Evolutionary conservation across 2,329 filamentous ascomycete genomes (phyloP), one percentile per base, ranked within the genome.

Genomic region (Alternaria brassicicola): DNA sequence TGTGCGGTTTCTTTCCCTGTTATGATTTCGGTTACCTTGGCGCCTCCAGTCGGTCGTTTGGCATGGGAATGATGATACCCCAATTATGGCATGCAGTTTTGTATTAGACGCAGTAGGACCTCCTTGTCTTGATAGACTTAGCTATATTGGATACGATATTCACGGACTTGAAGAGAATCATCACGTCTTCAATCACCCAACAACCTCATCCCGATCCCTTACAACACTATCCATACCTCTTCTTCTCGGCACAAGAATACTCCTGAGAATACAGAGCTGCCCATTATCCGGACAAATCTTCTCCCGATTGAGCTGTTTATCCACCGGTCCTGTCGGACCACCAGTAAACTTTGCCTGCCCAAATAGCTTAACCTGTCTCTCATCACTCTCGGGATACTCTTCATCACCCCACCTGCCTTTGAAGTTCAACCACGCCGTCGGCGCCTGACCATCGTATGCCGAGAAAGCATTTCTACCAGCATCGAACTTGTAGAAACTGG

Each of bases 351-450:
- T 86, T 19, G 76, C 70, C 61, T 75, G 71, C 6, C 76, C 78
- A 52, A 82, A 77, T 7, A 79, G 42, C 56, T 76, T 75, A n/a
- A 80, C 70, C 72, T 87, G 81, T 21, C 85, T 75, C 52, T 76
- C 75, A 47, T 83, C 79, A 33, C 80, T 81, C n/a, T 78, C 75
- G 3, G 83, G 81, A 54, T 88, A 85, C 65, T 85, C 80, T 59
- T 85, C 72, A 65, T 90, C 87, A 2, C 88, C 88, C 88, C 87
- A 90, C 30, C 77, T 75, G 0, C 88, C 88, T 25, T 76, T 76
- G 68, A 83, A 90, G 36, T 81, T 69, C 59, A 90, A 77, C 77
- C 83, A 89, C 13, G 78, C 80, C 2, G 83, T 76, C 0, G 88
- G 86, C 6, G 72, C 71, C 7, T 60, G 72, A 43, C 76, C 78